Conservation (phyloP, 2,329 filamentous ascomycete species). For the Aureobasidium sp. region DNA sequence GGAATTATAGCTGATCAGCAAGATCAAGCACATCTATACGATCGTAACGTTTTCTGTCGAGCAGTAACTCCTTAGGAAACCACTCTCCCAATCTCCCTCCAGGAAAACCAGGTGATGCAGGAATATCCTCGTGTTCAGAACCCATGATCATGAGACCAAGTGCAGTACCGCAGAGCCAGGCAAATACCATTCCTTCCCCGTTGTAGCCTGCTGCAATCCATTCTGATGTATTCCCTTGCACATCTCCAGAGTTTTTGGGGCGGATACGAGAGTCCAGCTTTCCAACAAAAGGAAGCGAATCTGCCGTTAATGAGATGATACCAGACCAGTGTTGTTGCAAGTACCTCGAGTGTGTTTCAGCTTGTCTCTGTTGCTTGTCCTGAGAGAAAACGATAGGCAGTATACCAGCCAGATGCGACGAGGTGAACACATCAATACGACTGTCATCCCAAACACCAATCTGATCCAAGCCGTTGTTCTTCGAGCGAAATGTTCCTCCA, state of each 20-base stretch:
- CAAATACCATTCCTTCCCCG: background rate
- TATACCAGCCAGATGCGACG: background rate
- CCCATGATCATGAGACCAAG: background rate
- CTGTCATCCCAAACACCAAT: background rate
- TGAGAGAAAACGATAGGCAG: background rate
- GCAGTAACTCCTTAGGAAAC: background rate
- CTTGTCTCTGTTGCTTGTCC: background rate
- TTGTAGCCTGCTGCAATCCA: conserved; percentile 1
- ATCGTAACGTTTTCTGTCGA: background rate
- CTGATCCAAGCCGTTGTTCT: background rate
- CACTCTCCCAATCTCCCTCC: background rate
- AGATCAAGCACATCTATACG: background rate
- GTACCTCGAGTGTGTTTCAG: background rate
- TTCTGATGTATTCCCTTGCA: background rate
- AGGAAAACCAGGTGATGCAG: background rate
- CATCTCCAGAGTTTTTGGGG: background rate
- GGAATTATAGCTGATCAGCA: background rate
- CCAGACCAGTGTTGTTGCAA: conserved; percentile 1
- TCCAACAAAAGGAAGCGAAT: background rate
- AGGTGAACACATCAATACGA: background rate
- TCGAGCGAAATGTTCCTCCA: background rate
- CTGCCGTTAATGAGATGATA: background rate
- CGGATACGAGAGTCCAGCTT: background rate
- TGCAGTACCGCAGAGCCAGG: background rate
- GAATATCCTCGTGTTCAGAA: background rate